A percentile compares a stretch with the other conserved stretches of the same genome.
These are phyloP conservation scores for Aspergillus ibericus DNA, from an alignment of 2,329 filamentous ascomycete genomes.

Conservation along the genomic window DNA sequence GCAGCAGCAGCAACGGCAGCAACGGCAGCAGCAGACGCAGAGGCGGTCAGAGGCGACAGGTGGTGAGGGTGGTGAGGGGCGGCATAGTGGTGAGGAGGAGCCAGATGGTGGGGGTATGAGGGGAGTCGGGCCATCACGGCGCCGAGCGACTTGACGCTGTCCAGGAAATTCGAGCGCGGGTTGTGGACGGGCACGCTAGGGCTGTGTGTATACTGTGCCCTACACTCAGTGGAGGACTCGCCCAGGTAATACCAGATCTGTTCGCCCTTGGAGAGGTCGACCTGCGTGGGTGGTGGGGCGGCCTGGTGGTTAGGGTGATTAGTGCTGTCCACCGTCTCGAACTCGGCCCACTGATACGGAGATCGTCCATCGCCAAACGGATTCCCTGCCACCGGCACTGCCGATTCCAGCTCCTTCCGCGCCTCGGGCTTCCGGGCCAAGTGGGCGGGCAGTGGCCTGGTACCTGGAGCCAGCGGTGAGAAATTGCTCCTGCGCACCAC, in stretches of 20 bases:
- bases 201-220: conserved; percentile 86
- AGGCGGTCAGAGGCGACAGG: conserved; percentile 8
- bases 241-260: conserved; percentile 89
- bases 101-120: conserved; percentile 28
- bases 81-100: conserved; percentile 14
- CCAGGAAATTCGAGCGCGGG: conserved; percentile 51
- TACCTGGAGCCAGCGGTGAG: conserved; percentile 46
- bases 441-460: conserved; percentile 49
- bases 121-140: conserved; percentile 30
- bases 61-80: conserved; percentile 20
- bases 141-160: conserved; percentile 45
- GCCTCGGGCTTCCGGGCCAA: conserved; percentile 53
- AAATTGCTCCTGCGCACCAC: conserved; percentile 53
- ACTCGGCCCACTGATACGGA: conserved; percentile 74
- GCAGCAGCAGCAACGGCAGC: conserved; percentile 19
- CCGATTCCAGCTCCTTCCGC: conserved; percentile 58
- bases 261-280: conserved; percentile 70
- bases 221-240: conserved; percentile 81
- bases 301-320: conserved; percentile 57
- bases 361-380: conserved; percentile 59
- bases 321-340: conserved; percentile 60
- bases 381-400: conserved; percentile 65
- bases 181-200: conserved; percentile 52
- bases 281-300: conserved; percentile 61
- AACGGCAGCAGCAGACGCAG: conserved; percentile 11